Base-by-base conservation (phyloP, 495 filamentous ascomycete species). In the Parachaetomium inaequale region DNA sequence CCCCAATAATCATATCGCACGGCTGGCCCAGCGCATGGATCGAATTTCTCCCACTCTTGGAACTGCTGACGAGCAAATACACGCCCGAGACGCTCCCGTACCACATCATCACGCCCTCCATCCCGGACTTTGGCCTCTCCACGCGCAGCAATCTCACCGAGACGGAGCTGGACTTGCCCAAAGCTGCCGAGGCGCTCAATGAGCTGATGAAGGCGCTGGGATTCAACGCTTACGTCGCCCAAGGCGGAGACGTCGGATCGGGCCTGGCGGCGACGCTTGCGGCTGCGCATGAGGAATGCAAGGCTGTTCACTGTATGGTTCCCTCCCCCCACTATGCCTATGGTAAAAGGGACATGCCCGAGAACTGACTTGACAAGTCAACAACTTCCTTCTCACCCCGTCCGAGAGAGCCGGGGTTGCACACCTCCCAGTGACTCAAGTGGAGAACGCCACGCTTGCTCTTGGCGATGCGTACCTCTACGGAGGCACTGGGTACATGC, bases 241-340 rank as follows among this genome's bases (percentile, higher is more conserved):
- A 88, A 63, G 87, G 88, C 2, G 88, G 87, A 2, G 87, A 91
- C 64, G 78, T 89, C 55, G 88, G 88, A 6, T 79, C 78, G 64
- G 67, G 71, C 6, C 54, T 89, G 19, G 75, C 79, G 0, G 66
- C 79, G 17, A 52, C 75, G 2, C 47, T 88, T 53, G 75, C 70
- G 1, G 63, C 47, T 3, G 29, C 58, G 19, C 58, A 72, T 49
- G 61, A 71, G 5, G 66, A 67, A 19, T 81, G 78, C 65, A 79
- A 77, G 60, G 78, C 73, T n/a, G 62, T 76, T 15, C 78, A 78
- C 55, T 50, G 49, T 31, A 32, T 14, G 23, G 2, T 8, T 8
- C 2, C 25, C 0, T 70, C 21, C n/a, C 2, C 2, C 10, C 3
- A 34, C 7, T 11, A 1, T 12, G 8, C 12, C 12, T 25, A 32